Evolutionary conservation across 352 stramenopile genomes (phyloP), one percentile per base, ranked within the genome.

Genomic region (Phytophthora idaei): DNA sequence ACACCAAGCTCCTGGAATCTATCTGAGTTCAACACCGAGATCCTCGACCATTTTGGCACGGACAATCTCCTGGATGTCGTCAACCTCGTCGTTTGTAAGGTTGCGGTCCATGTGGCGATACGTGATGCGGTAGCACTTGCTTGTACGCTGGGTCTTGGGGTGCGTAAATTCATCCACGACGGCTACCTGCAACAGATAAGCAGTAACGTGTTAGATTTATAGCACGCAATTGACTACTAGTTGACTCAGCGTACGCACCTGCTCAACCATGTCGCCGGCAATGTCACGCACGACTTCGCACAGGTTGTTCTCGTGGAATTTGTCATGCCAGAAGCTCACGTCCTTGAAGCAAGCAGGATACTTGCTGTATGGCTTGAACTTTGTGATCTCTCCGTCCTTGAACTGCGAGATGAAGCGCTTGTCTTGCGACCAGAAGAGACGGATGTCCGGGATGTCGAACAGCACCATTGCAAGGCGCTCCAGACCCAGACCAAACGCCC

Each of bases 361-460:
- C 80, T 99, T 99, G 81, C 85, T 98, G 81, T 99, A 99, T 8
- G 97, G 92, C 72, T 98, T 97, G 73, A 99, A 99, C 64, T 93
- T 97, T 25, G 89, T 92, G 81, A 99, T 98, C 64, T 96, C 57
- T 10, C 95, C 96, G 57, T 95, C 83, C 67, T 93, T 78, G 73
- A 98, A 98, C 65, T 98, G 92, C 62, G 84, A 98, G 49, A 92
- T 81, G 74, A 98, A 98, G 36, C 97, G 86, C 60, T 85, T 50
- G 80, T 99, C 97, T 36, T 97, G 76, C 0, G 91, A 97, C 98
- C 98, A 99, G 84, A 99, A 99, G 12, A 99, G 74, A 37, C 98
- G 97, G 82, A 99, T 99, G 70, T 99, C 98, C 3, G 98, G 97
- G 75, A 99, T 99, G 49, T 98, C 81, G 78, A 99, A 99, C 21